A percentile compares a stretch with the other conserved stretches of the same genome.
These are phyloP conservation scores for Pyrenula massariospora DNA, from an alignment of 495 filamentous ascomycete species.

Conservation along the genomic window DNA sequence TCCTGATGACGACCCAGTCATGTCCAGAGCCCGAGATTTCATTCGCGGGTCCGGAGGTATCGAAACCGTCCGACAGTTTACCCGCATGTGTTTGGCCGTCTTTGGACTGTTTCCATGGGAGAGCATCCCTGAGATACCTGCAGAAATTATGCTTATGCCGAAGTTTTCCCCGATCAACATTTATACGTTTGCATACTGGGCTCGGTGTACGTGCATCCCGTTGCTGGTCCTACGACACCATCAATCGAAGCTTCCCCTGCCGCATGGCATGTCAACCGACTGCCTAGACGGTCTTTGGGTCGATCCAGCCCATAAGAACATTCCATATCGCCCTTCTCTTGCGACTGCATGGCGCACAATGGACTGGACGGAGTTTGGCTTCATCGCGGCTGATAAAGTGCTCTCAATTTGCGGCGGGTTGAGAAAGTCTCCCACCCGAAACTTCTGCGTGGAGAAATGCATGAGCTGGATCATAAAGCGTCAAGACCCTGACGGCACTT, in stretches of 20 bases:
- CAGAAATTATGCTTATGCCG: slow-evolving; percentile 27
- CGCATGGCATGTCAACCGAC: slow-evolving; percentile 15
- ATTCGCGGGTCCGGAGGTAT: slow-evolving; percentile 21
- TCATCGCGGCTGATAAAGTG: slow-evolving; percentile 16
- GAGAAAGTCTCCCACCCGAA: slow-evolving; percentile 4
- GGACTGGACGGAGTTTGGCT: slow-evolving; percentile 12
- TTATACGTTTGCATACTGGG: slow-evolving; percentile 24
- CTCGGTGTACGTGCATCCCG: slow-evolving; percentile 22
- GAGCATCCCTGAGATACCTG: slow-evolving; percentile 24
- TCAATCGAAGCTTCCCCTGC: slow-evolving; percentile 21
- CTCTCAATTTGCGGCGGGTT: slow-evolving; percentile 10
- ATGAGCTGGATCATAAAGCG: slow-evolving; percentile 19
- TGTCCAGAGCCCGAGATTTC: slow-evolving; percentile 18
- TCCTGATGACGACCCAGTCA: slow-evolving; percentile 4
- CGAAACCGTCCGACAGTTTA: slow-evolving; percentile 24
- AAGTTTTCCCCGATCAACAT: slow-evolving; percentile 20
- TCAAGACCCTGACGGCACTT: slow-evolving; percentile 18
- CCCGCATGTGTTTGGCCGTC: slow-evolving; percentile 23
- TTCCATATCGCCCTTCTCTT: slow-evolving; percentile 12
- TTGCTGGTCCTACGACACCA: slow-evolving; percentile 23
- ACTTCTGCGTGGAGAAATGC: slow-evolving; percentile 7
- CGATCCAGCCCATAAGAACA: slow-evolving; percentile 14
- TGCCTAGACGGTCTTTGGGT: slow-evolving; percentile 31
- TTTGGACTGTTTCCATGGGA: slow-evolving; percentile 33
- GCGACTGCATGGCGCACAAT: slow-evolving; percentile 3